Conservation (phyloP, 2,329 filamentous ascomycete species). For the Diaporthe citrichinensis region DNA sequence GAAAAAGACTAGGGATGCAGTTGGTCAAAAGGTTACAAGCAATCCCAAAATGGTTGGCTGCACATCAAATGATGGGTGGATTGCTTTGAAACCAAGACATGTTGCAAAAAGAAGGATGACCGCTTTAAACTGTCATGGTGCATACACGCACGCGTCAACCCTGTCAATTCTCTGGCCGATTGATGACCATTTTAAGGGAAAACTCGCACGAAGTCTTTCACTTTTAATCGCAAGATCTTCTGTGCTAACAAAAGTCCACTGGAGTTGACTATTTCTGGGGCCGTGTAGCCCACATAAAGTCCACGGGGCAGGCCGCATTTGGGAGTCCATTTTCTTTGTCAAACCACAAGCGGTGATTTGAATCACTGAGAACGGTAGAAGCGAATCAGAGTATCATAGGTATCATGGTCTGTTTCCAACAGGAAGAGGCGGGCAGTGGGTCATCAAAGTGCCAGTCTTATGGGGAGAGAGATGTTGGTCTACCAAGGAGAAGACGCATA, state of each 20-base stretch:
- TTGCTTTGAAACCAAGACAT: neutral
- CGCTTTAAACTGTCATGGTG: neutral
- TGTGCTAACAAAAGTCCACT: too few relatives aligned
- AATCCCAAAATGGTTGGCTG: neutral
- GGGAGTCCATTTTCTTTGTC: too few relatives aligned
- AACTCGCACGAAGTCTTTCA: too few relatives aligned
- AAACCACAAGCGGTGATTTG: too few relatives aligned
- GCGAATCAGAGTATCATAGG: neutral
- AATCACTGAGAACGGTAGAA: neutral
- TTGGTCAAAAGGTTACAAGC: neutral
- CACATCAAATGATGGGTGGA: neutral
- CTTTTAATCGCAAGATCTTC: too few relatives aligned
- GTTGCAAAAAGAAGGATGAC: neutral
- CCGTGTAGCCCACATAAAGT: too few relatives aligned
- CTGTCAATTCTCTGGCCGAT: neutral
- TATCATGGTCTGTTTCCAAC: neutral
- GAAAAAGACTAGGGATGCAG: neutral
- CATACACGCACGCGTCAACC: neutral
- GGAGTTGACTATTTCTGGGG: too few relatives aligned
- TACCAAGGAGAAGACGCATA: fast-evolving
- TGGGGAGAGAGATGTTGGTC: neutral
- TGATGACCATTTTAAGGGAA: neutral
- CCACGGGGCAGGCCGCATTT: too few relatives aligned
- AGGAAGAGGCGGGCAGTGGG: neutral
- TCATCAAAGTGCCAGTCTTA: neutral